Conservation (phyloP, 1,284 basidiomycete genomes). For the Ganoderma leucocontextum region DNA sequence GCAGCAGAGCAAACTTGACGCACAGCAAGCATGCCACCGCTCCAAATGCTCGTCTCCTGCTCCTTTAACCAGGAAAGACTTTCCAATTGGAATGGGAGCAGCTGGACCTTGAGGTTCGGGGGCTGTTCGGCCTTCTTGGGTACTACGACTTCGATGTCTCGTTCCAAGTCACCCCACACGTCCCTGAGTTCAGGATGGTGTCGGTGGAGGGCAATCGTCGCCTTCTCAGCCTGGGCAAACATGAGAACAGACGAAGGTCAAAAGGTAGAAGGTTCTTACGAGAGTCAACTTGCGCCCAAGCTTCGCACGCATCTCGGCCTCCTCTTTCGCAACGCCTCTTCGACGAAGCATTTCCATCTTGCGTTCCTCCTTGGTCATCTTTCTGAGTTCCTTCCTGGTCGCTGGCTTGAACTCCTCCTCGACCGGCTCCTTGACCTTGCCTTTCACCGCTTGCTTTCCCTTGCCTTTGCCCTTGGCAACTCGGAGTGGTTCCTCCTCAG, state of each 20-base stretch:
- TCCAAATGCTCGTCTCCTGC: conserved; percentile 91
- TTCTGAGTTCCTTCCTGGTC: conserved; percentile 47
- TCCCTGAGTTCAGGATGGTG: conserved; percentile 82
- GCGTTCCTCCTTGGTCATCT: conserved; percentile 41
- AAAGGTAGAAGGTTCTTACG: conserved; percentile 8
- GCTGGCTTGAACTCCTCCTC: conserved; percentile 39
- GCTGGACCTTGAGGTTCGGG: conserved; percentile 73
- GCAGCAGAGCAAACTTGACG: conserved; percentile 39
- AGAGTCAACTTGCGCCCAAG: conserved; percentile 27
- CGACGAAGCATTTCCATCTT: conserved; percentile 31
- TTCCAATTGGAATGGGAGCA: conserved; percentile 90
- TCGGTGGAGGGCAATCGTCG: conserved; percentile 67
- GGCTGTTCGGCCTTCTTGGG: conserved; percentile 86
- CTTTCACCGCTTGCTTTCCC: conserved; percentile 39
- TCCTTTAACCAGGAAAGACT: conserved; percentile 96
- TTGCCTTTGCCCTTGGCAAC: conserved; percentile 35
- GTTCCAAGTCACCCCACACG: conserved; percentile 90
- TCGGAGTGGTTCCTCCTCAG: conserved; percentile 34
- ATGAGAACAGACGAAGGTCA: background rate
- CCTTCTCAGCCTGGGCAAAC: conserved; percentile 73
- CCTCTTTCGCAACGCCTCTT: conserved; percentile 38
- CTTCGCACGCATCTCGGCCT: conserved; percentile 24
- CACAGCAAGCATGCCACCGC: conserved; percentile 93
- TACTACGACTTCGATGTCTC: conserved; percentile 65
- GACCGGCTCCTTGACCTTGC: conserved; percentile 28